Base-by-base conservation (phyloP, 345 rosid genomes). In the Gossypium turneri region DNA sequence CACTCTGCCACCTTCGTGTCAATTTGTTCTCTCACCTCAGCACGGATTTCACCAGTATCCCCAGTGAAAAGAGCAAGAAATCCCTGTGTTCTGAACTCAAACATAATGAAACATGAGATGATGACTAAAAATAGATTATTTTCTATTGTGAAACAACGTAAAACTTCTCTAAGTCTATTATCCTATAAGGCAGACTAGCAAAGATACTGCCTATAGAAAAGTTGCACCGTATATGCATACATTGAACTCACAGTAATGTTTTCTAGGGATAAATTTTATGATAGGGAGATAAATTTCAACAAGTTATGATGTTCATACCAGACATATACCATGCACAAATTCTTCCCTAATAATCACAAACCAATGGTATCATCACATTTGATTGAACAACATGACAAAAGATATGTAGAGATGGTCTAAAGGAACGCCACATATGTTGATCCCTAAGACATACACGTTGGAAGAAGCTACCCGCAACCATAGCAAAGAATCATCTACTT, bases 1-100 rank as follows among this genome's bases (percentile, higher is more conserved):
- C 98, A 95, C 84, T 94, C 98, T 6, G 97, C 98, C 68, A 92
- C 98, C 82, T 94, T 92, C 38, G 92, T 90, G 77, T 92, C 97
- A 51, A 94, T 92, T 79, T 92, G 97, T 76, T 92, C 97, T 71
- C 98, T 85, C 61, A 94, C 97, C 85, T 94, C 98, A 61, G 98
- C 88, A 73, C 97, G 92, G 73, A 94, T 92, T 81, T 92, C 95
- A 61, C 98, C 98, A 44, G 98, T 94, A 74, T 94, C 98, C 5
- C 98, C 95, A 2, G 98, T 92, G 79, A 94, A 92, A 71, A 94
- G 97, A 12, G 97, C 98, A 51, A 94, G 82, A 86, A 95, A 95
- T 57, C 99, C 99, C 70, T 93, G 98, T 3, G 97, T 93, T 81
- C 99, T 95, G 80, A 24, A 70, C 76, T 69, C 6, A 34, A 25